phyloP scores from a whole-genome alignment of 169 alveolate genomes.

The Babesia ovata region DNA sequence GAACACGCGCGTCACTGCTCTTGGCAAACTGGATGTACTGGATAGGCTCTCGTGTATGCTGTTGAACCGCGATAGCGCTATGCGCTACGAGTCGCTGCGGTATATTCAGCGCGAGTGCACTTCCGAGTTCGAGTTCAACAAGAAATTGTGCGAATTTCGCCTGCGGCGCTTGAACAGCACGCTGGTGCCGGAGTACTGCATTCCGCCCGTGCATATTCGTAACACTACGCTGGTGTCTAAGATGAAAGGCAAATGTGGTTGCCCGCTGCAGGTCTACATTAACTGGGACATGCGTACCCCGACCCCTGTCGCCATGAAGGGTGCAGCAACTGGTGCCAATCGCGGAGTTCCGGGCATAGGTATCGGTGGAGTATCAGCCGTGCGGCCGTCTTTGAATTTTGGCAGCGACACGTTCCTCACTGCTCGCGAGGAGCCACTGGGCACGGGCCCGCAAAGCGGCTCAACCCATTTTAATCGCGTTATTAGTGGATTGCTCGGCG shows the following conservation, averaged over 20 bases:
- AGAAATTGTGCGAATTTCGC: conserved; percentile 7
- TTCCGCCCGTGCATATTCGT: conserved; percentile 51
- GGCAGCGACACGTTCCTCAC: conserved; percentile 8
- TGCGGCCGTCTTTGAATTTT: too few relatives aligned
- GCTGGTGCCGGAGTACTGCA: conserved; percentile 29
- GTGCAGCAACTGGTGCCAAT: background rate
- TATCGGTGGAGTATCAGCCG: background rate
- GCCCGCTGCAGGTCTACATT: conserved; percentile 52
- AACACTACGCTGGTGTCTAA: conserved; percentile 33
- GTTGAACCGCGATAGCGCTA: conserved; percentile 40
- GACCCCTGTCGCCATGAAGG: background rate
- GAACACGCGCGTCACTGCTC: conserved; percentile 24
- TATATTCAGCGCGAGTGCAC: conserved; percentile 25
- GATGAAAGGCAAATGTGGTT: conserved; percentile 34
- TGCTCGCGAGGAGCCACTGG: conserved; percentile 8
- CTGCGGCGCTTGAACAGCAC: conserved; percentile 35
- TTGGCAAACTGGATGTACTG: conserved; percentile 46
- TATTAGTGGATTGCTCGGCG: too few relatives aligned
- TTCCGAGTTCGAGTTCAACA: conserved; percentile 50
- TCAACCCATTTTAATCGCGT: background rate
- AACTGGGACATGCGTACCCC: conserved; percentile 24
- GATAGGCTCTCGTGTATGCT: conserved; percentile 42
- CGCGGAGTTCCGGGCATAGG: background rate
- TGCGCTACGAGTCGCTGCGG: conserved; percentile 33
- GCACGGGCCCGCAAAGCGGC: background rate